phyloP scores from a whole-genome alignment of 2,329 filamentous ascomycete genomes.

The Biscogniauxia sp. region DNA sequence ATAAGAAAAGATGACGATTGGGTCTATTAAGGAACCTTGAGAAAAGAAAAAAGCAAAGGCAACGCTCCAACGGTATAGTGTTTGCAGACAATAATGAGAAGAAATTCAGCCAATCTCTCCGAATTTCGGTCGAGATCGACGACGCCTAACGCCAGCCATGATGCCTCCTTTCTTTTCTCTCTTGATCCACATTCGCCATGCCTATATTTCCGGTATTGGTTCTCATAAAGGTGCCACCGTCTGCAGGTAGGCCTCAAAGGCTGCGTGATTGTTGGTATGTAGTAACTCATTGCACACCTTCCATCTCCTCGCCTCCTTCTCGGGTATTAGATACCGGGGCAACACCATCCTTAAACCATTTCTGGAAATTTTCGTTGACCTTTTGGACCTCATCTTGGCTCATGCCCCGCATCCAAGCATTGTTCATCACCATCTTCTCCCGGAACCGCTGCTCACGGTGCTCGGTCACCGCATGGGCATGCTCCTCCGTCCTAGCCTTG shows the following conservation, averaged over 20 bases:
- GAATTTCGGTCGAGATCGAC: background rate
- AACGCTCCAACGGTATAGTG: background rate
- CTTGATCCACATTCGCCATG: constrained; percentile 6
- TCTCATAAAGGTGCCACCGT: background rate
- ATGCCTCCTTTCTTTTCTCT: constrained; percentile 12
- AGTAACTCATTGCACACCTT: constrained; percentile 19
- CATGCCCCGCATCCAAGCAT: constrained; percentile 75
- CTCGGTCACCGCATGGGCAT: constrained; percentile 53
- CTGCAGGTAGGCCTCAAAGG: background rate
- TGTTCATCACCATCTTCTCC: constrained; percentile 81
- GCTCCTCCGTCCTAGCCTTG: constrained; percentile 56
- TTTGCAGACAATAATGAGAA: background rate
- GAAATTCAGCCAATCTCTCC: background rate
- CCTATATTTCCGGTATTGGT: constrained; percentile 3
- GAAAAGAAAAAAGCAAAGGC: background rate
- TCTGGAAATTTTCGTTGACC: constrained; percentile 64
- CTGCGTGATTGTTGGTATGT: background rate
- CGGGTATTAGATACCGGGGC: constrained; percentile 34
- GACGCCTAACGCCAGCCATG: constrained; percentile 15
- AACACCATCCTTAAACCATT: constrained; percentile 51
- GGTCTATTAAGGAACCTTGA: background rate
- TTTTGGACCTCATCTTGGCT: constrained; percentile 74
- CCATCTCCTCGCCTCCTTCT: constrained; percentile 23
- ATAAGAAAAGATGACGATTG: background rate
- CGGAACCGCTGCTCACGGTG: constrained; percentile 68